phyloP scores from a whole-genome alignment of 192 early-diverging fungal genomes.

The Coemansia sp. region DNA sequence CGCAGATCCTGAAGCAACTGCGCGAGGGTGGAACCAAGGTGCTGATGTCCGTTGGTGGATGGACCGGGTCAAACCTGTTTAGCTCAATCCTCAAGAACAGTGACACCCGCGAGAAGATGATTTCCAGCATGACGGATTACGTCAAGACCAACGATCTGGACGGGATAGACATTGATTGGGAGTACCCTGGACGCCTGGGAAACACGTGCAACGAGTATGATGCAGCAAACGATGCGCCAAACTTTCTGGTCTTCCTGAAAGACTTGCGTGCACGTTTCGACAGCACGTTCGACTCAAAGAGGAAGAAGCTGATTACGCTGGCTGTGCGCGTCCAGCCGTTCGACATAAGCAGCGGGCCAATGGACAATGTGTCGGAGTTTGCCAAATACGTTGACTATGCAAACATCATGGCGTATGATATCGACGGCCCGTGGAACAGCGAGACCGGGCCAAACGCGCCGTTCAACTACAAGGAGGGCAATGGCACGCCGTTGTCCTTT shows the following conservation, averaged over 20 bases:
- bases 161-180: slow-evolving; percentile 73
- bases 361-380: slow-evolving; percentile 59
- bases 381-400: slow-evolving; percentile 63
- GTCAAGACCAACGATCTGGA: slow-evolving; percentile 57
- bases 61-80: slow-evolving; percentile 70
- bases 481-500: slow-evolving; percentile 46
- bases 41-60: slow-evolving; percentile 66
- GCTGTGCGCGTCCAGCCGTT: slow-evolving; percentile 66
- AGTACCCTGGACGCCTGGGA: slow-evolving; percentile 63
- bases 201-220: slow-evolving; percentile 50
- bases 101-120: slow-evolving; percentile 53
- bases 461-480: slow-evolving; percentile 39
- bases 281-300: slow-evolving; percentile 29
- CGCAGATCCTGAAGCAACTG: slow-evolving; percentile 37
- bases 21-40: slow-evolving; percentile 63
- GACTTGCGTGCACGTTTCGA: slow-evolving; percentile 52
- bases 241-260: slow-evolving; percentile 62
- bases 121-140: slow-evolving; percentile 60
- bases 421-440: slow-evolving; percentile 57
- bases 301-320: slow-evolving; percentile 63
- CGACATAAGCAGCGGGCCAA: slow-evolving; percentile 47
- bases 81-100: slow-evolving; percentile 56
- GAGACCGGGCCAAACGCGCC: slow-evolving; percentile 65
- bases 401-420: slow-evolving; percentile 73
- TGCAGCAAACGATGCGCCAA: slow-evolving; percentile 59